phyloP scores from a whole-genome alignment of 345 rosid species.

The Corchorus capsularis region DNA sequence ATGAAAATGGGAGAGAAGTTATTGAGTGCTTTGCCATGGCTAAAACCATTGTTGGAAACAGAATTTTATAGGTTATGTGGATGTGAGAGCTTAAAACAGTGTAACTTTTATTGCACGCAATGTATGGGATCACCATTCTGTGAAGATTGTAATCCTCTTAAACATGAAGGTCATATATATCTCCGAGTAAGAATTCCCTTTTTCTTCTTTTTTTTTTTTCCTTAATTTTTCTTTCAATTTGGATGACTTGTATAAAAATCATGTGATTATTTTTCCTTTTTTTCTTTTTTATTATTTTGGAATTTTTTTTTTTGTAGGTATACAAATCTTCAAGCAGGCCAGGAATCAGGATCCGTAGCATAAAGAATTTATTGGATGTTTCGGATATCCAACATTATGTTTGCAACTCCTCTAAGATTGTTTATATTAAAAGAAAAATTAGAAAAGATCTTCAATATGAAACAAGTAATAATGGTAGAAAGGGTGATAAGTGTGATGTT shows the following conservation, averaged over 20 bases:
- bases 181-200: not conserved
- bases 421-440: constrained; percentile 7
- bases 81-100: not conserved
- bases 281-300: too few relatives aligned
- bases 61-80: constrained; percentile 7
- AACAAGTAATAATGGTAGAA: not conserved
- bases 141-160: not conserved
- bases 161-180: constrained; percentile 7
- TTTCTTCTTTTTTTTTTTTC: not conserved
- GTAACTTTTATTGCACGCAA: not conserved
- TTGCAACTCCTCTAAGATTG: constrained; percentile 19
- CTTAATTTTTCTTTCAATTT: too few relatives aligned
- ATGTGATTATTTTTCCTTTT: too few relatives aligned
- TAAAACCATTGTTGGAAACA: constrained; percentile 6
- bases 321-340: constrained; percentile 21
- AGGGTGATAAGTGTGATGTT: constrained; percentile 10
- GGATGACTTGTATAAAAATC: not conserved
- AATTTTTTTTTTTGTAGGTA: not conserved
- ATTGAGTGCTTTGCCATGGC: not conserved
- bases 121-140: constrained; percentile 17
- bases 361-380: constrained; percentile 4
- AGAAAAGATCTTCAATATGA: not conserved
- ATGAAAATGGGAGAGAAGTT: not conserved
- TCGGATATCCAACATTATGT: constrained; percentile 17
- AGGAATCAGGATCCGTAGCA: not conserved